Base-by-base conservation (phyloP, 2,329 filamentous ascomycete species). In the Aspergillus ustus region DNA sequence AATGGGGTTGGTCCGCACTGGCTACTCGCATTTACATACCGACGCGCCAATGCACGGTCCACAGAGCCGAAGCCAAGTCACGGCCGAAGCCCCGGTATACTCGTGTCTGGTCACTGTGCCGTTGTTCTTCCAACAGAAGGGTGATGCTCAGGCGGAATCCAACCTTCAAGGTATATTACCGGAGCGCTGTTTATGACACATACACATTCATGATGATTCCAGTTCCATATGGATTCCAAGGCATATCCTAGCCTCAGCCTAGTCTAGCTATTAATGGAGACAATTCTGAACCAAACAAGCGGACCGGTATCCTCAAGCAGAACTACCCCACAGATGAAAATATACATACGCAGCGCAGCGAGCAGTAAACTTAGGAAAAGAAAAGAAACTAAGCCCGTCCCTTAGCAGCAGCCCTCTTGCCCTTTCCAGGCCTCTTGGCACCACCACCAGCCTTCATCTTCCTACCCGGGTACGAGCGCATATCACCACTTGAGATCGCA, bases 401-500 rank as follows among this genome's bases (percentile, higher is more conserved):
- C 65, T 70, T 76, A 48, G 66, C 68, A 13, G 78, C 75, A 46
- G 76, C 77, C 65, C 81, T 77, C 71, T 76, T 77, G 69, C 77
- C 82, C 75, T 85, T 85, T n/a, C 83, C 83, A 29, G 79, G 80
- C 63, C 83, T 75, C 69, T 81, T 78, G 46, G 77, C 71, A 84
- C 76, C 71, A 49, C 73, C 75, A 60, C 73, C 70, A n/a, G 46
- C 57, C 84, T 96, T 97, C 92, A 97, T 97, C 80, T 88, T 91
- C 83, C 89, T 92, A 43, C 84, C 85, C 58, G 89, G 93, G 81
- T 96, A 98, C 1, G 86, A 87, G 64, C 87, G 87, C 69, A 96
- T 80, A 76, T 99, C 95, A 63, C 87, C 89, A 51, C 89, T 93
- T 67, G 91, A 96, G 64, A 85, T 75, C 52, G 93, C 93, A 78